Evolutionary conservation across 768 basidiomycete genomes (phyloP), one percentile per base, ranked within the genome.

Genomic region (Calocera viscosa): DNA sequence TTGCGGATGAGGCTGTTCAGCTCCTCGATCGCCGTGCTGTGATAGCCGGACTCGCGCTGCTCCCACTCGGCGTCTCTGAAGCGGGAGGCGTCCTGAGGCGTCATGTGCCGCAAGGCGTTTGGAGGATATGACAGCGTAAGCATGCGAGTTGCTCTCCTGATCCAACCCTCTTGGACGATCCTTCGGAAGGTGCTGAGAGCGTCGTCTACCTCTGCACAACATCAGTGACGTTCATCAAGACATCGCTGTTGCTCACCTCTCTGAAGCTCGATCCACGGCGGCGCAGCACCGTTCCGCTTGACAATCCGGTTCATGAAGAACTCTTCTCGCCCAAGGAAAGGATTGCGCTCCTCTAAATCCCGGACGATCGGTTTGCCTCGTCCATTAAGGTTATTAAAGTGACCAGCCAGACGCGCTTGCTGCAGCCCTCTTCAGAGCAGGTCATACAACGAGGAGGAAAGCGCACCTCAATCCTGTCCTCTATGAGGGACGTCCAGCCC

Each of bases 261-360:
- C 75, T 91, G 91, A 35, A 90, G 72, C 76, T 93, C 90, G 0
- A 93, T 86, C 91, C 91, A 94, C 2, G 89, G 87, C 33, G 91
- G 91, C 2, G 84, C 83, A 5, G 87, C 88, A n/a, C 88, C 90
- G 69, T 91, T 87, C 64, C 84, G 80, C 72, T 90, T 86, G 7
- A 93, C 82, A 67, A 91, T 90, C 14, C 91, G 84, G 70, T 92
- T 94, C 86, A 93, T 86, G 63, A 93, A 77, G 71, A 87, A 89
- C 72, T 92, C 90, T 70, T 89, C 88, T 8, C 87, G 80, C 7
- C 82, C 82, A 68, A 94, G 86, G 75, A 83, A 85, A 12, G 83
- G 84, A 71, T 86, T 86, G n/a, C 75, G 73, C 68, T 84, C 82
- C 28, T 83, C 82, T 1, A 71, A 74, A 63, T 77, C 73, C 40